Conservation (phyloP, 352 stramenopile species). For the Globisporangium emineosum region DNA sequence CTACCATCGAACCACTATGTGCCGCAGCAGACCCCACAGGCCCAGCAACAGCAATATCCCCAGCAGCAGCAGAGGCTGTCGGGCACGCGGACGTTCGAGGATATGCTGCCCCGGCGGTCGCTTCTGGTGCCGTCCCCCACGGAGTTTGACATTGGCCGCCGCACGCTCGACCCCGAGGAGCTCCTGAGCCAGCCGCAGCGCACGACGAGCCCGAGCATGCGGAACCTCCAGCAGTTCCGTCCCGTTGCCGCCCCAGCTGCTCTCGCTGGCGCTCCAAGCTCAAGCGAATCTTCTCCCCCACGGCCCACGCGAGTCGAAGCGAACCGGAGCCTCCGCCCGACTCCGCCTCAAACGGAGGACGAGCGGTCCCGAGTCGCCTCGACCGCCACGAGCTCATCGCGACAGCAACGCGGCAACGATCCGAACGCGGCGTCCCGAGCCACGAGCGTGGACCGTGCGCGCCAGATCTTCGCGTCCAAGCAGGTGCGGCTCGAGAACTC, state of each 20-base stretch:
- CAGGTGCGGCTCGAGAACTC: conserved; percentile 42
- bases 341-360: conserved; percentile 9
- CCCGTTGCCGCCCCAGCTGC: conserved; percentile 19
- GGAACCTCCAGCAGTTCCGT: conserved; percentile 29
- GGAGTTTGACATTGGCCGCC: conserved; percentile 18
- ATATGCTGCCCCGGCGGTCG: conserved; percentile 31
- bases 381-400: conserved; percentile 15
- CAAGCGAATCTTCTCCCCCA: not conserved
- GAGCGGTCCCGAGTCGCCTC: conserved; percentile 18
- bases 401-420: not conserved
- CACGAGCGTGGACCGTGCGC: conserved; percentile 22
- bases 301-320: conserved; percentile 2
- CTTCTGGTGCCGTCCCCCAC: conserved; percentile 23
- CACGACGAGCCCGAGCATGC: conserved; percentile 31
- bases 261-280: conserved; percentile 7
- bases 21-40: not conserved
- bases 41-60: too few species aligned
- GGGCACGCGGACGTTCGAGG: conserved; percentile 21
- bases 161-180: conserved; percentile 29
- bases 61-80: not conserved
- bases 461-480: conserved; percentile 47
- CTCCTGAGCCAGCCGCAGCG: conserved; percentile 7
- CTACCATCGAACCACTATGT: not conserved
- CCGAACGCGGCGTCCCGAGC: conserved; percentile 11
- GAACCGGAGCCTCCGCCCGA: conserved; percentile 15